Evolutionary conservation across 148 eudicot species (phyloP).

Genomic region (Chenopodium berlandieri): DNA sequence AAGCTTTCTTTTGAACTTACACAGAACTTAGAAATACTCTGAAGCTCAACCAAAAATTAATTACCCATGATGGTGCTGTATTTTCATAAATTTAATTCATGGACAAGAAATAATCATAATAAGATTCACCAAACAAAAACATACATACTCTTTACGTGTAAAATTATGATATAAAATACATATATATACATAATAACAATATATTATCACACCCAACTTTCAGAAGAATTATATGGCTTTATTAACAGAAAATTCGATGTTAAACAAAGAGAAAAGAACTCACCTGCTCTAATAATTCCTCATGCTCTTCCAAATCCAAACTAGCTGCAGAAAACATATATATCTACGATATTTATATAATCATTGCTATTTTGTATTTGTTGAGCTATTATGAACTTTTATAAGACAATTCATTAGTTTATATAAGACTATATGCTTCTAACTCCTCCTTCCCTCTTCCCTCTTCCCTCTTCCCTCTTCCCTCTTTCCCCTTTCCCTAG

Average conservation of each 20-base stretch:
- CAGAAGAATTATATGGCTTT: background rate
- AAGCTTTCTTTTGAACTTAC: background rate
- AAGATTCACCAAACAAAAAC: background rate
- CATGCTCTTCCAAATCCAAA: slow-evolving; percentile 21
- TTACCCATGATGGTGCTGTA: background rate
- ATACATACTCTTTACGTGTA: background rate
- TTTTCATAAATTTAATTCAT: background rate
- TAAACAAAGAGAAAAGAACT: slow-evolving; percentile 1
- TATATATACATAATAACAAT: no score
- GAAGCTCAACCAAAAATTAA: background rate
- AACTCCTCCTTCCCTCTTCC: background rate
- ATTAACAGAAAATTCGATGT: background rate
- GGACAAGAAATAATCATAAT: background rate
- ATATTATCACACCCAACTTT: background rate
- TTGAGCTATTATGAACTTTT: background rate
- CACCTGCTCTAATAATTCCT: slow-evolving; percentile 20
- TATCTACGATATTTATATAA: background rate
- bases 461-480: background rate
- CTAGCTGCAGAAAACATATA: slow-evolving; percentile 17
- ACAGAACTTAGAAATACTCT: background rate
- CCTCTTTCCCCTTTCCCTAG: background rate
- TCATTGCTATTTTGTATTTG: background rate
- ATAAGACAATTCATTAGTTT: background rate
- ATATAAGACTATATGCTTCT: background rate
- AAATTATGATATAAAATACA: no score